Conservation (phyloP, 2,329 filamentous ascomycete species). For the Penicillium sp. region DNA sequence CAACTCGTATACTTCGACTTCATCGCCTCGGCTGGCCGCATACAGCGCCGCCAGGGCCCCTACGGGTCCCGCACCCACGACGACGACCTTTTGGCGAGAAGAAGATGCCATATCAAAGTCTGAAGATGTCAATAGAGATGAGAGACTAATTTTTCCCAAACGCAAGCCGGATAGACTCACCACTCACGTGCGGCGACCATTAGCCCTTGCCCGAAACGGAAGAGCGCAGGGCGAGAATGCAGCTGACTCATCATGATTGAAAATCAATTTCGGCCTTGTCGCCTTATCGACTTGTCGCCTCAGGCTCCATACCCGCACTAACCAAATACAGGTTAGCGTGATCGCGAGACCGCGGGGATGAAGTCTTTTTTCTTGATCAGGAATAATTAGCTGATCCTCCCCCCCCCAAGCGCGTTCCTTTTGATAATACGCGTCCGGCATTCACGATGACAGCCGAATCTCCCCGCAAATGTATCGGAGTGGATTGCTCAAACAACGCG, state of each 20-base stretch:
- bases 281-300: background rate
- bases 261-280: background rate
- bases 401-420: background rate
- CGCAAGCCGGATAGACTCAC: background rate
- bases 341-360: conserved; percentile 5
- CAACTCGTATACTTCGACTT: conserved; percentile 93
- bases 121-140: conserved; percentile 6
- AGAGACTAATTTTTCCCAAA: background rate
- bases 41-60: conserved; percentile 90
- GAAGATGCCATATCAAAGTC: conserved; percentile 5
- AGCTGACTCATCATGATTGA: background rate
- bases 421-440: background rate
- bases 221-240: background rate
- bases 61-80: conserved; percentile 91
- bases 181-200: conserved; percentile 19
- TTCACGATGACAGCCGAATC: conserved; percentile 27
- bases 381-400: background rate
- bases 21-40: conserved; percentile 79
- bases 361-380: conserved; percentile 2
- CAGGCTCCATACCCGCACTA: background rate
- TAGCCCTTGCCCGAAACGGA: conserved; percentile 5
- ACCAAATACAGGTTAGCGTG: background rate
- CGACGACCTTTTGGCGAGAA: conserved; percentile 64
- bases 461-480: conserved; percentile 64
- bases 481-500: conserved; percentile 83